phyloP scores from a whole-genome alignment of 2,329 filamentous ascomycete genomes.

The Trichoderma gracile region DNA sequence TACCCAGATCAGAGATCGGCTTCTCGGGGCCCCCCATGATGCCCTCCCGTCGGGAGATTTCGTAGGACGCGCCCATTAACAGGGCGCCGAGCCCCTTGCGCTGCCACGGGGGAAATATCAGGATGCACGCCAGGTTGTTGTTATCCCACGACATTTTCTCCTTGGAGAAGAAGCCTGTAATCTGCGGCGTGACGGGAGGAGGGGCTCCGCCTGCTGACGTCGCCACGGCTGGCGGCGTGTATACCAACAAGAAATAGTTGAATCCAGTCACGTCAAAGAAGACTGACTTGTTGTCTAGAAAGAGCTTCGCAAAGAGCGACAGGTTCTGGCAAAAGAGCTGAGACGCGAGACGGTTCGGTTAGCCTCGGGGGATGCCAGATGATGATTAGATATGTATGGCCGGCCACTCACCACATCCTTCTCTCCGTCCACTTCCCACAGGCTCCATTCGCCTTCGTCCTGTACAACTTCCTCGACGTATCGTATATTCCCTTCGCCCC shows the following conservation, averaged over 20 bases:
- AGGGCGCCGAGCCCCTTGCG: slow-evolving; percentile 83
- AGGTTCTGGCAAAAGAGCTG: slow-evolving; percentile 91
- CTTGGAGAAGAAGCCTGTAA: slow-evolving; percentile 97
- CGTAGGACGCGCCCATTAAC: slow-evolving; percentile 91
- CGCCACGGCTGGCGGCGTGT: slow-evolving; percentile 52
- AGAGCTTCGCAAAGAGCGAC: slow-evolving; percentile 93
- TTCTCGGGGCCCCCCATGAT: slow-evolving; percentile 91
- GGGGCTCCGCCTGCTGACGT: slow-evolving; percentile 24
- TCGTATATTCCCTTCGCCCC: slow-evolving; percentile 40
- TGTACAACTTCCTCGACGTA: slow-evolving; percentile 48
- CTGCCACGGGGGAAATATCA: slow-evolving; percentile 95
- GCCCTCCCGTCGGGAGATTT: slow-evolving; percentile 80
- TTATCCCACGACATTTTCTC: slow-evolving; percentile 99
- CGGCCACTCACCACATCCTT: slow-evolving; percentile 63
- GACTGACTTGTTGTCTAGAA: slow-evolving; percentile 96
- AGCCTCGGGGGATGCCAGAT: neutral
- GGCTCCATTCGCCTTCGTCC: slow-evolving; percentile 73
- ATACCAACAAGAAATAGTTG: slow-evolving; percentile 89
- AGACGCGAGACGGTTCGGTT: slow-evolving; percentile 12
- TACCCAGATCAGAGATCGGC: slow-evolving; percentile 82
- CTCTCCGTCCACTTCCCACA: slow-evolving; percentile 93
- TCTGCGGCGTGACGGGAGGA: slow-evolving; percentile 39
- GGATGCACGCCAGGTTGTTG: slow-evolving; percentile 95
- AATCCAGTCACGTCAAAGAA: slow-evolving; percentile 96
- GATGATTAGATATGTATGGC: neutral